phyloP scores from a whole-genome alignment of 257 asterid genomes.

The Apocynum venetum region DNA sequence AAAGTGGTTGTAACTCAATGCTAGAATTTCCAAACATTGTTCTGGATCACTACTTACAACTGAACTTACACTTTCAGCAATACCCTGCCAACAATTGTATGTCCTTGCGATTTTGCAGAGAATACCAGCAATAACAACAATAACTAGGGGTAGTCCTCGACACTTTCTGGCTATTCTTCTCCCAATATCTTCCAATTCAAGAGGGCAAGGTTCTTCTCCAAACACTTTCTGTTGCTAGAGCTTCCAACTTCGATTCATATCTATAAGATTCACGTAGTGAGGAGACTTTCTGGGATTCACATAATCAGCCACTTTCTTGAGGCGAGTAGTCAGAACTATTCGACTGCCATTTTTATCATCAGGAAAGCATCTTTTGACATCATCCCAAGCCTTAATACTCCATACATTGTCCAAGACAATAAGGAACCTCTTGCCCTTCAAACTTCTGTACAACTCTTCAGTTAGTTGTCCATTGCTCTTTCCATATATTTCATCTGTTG shows the following conservation, averaged over 20 bases:
- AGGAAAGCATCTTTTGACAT: not conserved
- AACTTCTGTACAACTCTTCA: not conserved
- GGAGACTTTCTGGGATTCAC: not conserved
- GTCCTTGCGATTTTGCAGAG: not conserved
- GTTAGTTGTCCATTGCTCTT: not conserved
- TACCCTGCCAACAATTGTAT: not conserved
- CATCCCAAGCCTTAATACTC: not conserved
- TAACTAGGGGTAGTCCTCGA: not conserved
- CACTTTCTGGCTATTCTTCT: not conserved
- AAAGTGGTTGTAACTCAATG: constrained; percentile 19
- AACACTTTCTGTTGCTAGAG: not conserved
- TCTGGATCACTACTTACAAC: not conserved
- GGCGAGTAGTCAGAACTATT: not conserved
- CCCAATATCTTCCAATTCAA: not conserved
- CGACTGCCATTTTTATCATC: not conserved
- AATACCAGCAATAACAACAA: constrained; percentile 3
- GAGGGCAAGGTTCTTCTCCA: constrained; percentile 1
- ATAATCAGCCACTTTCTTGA: not conserved
- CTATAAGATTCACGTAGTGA: not conserved
- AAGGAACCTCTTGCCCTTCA: not conserved
- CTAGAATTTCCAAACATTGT: not conserved
- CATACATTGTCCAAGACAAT: not conserved
- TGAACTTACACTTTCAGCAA: not conserved
- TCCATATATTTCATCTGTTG: not conserved
- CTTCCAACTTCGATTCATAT: not conserved